These are phyloP conservation scores for Pythium dissotocum DNA, from an alignment of 352 stramenopile genomes.

Conservation along the genomic window DNA sequence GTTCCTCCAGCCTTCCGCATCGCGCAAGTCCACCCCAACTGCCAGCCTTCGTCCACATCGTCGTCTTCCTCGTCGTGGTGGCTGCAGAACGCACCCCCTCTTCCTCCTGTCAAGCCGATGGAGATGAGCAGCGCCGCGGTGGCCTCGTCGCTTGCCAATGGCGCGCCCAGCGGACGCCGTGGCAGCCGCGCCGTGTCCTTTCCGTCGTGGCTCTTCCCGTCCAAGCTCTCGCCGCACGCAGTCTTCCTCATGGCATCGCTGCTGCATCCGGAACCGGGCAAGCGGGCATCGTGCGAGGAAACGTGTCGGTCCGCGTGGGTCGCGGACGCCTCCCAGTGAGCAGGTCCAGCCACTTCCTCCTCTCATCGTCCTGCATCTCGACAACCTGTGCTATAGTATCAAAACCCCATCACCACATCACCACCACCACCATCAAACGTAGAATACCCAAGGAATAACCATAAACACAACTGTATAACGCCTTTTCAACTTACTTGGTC, in stretches of 20 bases:
- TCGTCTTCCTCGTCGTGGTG: slow-evolving; percentile 6
- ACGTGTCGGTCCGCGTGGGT: slow-evolving; percentile 79
- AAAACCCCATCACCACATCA: slow-evolving; percentile 2
- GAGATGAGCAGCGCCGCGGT: slow-evolving; percentile 15
- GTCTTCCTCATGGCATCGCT: slow-evolving; percentile 74
- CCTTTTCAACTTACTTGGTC: slow-evolving; percentile 1
- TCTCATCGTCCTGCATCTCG: slow-evolving; percentile 2
- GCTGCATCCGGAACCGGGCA: slow-evolving; percentile 83
- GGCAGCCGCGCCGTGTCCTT: slow-evolving; percentile 59
- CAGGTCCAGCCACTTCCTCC: background rate
- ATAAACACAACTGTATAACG: slow-evolving; percentile 25
- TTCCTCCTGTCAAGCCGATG: slow-evolving; percentile 23
- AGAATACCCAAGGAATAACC: slow-evolving; percentile 8
- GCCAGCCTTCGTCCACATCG: slow-evolving; percentile 1
- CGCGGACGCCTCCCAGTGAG: slow-evolving; percentile 30
- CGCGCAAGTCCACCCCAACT: slow-evolving; percentile 33
- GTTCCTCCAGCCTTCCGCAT: slow-evolving; percentile 14
- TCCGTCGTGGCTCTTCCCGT: slow-evolving; percentile 84
- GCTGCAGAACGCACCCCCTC: slow-evolving; percentile 4
- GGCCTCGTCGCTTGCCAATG: slow-evolving; percentile 13
- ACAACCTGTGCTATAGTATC: slow-evolving; percentile 31
- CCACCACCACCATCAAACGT: background rate
- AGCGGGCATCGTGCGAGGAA: slow-evolving; percentile 80
- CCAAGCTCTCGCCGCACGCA: slow-evolving; percentile 60
- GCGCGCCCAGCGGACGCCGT: slow-evolving; percentile 32